These are phyloP conservation scores for Pyrenula massariospora DNA, from an alignment of 495 filamentous ascomycete genomes.

Conservation along the genomic window DNA sequence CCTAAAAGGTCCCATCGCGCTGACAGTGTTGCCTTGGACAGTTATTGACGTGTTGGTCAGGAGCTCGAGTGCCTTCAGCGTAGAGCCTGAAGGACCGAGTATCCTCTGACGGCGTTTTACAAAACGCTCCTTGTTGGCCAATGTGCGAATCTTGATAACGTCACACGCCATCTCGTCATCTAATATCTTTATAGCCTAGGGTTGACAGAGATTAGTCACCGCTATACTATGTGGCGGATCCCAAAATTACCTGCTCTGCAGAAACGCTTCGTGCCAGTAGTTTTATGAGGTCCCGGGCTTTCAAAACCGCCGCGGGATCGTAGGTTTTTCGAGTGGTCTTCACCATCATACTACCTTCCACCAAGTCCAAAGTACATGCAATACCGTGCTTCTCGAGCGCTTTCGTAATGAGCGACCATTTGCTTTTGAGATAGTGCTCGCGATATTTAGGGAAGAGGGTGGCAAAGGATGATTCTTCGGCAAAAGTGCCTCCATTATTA, in stretches of 20 bases:
- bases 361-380: constrained; percentile 80
- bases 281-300: constrained; percentile 89
- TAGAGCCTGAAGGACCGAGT: constrained; percentile 71
- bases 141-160: constrained; percentile 84
- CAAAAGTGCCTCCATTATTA: constrained; percentile 75
- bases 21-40: constrained; percentile 94
- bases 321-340: constrained; percentile 92
- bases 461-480: constrained; percentile 84
- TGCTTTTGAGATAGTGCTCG: constrained; percentile 82
- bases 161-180: constrained; percentile 84
- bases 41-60: constrained; percentile 88
- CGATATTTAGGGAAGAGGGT: constrained; percentile 97
- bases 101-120: constrained; percentile 92
- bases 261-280: constrained; percentile 85
- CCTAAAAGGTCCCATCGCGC: constrained; percentile 82
- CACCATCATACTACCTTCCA: constrained; percentile 92
- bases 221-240: constrained; percentile 1
- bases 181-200: constrained; percentile 74
- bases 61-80: constrained; percentile 90
- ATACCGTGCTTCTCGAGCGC: constrained; percentile 72
- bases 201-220: not conserved
- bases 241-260: constrained; percentile 51
- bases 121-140: constrained; percentile 92
- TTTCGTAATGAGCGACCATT: constrained; percentile 77
- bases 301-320: constrained; percentile 89